A percentile compares a stretch with the other conserved stretches of the same genome.
Conservation (phyloP, 371 early-diverging fungal genomes). For the Syncephalastrum racemosum region DNA sequence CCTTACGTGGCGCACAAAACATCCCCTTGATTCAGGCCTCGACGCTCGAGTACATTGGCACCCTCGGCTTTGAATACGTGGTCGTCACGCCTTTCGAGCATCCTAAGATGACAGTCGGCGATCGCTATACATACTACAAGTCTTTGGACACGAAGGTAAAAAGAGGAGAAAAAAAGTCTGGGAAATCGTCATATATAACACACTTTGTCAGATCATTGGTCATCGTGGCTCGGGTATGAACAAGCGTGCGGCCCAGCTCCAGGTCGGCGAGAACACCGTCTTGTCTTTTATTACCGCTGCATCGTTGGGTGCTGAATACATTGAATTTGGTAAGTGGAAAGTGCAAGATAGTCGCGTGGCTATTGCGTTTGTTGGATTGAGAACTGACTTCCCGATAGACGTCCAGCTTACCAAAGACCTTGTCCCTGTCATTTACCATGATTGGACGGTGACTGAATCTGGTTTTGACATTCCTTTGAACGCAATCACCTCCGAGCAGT, state of each 20-base stretch:
- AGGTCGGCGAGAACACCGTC: constrained; percentile 94
- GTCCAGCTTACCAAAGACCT: constrained; percentile 94
- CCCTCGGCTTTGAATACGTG: constrained; percentile 61
- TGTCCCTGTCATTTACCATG: constrained; percentile 94
- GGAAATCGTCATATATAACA: not conserved
- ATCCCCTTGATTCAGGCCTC: constrained; percentile 59
- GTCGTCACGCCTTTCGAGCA: constrained; percentile 71
- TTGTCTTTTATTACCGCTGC: constrained; percentile 89
- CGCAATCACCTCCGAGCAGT: constrained; percentile 72
- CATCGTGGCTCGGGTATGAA: constrained; percentile 97
- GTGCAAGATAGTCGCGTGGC: not conserved
- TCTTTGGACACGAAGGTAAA: constrained; percentile 60
- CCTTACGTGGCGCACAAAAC: constrained; percentile 50
- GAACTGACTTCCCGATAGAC: constrained; percentile 48
- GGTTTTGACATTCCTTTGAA: constrained; percentile 80
- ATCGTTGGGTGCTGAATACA: constrained; percentile 84
- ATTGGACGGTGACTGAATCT: constrained; percentile 90
- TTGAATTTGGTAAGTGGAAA: constrained; percentile 82
- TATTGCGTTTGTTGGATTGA: not conserved
- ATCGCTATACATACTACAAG: constrained; percentile 66
- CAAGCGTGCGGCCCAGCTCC: constrained; percentile 56
- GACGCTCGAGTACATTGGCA: constrained; percentile 60
- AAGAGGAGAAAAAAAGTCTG: not conserved
- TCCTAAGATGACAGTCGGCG: constrained; percentile 54
- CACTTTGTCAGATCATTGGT: constrained; percentile 69